Evolutionary conservation across 129 eudicot genomes (phyloP), one percentile per base, ranked within the genome.

Genomic region (Deinandra increscens): DNA sequence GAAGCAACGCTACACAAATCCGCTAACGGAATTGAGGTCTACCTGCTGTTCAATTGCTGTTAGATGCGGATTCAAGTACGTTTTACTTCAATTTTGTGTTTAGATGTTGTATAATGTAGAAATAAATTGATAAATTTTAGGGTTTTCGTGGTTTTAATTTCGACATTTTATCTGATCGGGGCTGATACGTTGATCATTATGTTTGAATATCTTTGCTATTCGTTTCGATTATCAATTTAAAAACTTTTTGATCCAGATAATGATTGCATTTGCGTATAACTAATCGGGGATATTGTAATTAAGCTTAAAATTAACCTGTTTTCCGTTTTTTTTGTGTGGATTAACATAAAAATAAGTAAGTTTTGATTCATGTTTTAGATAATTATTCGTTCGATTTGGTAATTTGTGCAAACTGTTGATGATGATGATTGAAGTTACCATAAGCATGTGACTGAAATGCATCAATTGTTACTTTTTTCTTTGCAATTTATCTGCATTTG

Each of bases 11-110:
- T 45, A 66, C 55, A 43, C 54, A 83, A 75, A 81, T 83, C 84
- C 42, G 48, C 29, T 37, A 11, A 65, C 74, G 37, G 68, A 50
- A 83, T 63, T 31, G 37, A 26, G 79, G 82, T 84, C n/a, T n/a
- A n/a, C n/a, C 84, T 75, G 13, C 65, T 61, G 63, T 73, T 76
- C 73, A 58, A 68, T 74, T 76, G 66, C 62, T 59, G 38, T 63
- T 29, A n/a, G 60, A 75, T 71, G 78, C 75, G 9, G 77, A 76
- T 81, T 84, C 82, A 54, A 70, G 95, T 85, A 81, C 74, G 92
- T 85, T 41, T 72, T 13, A 68, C 68, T 71, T 75, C 33, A 56
- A 9, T 78, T 77, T 61, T 37, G 31, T 71, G 75, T 23, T 67
- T 63, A 8, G 29, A 18, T 45, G 41, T 44, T 66, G 41, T 29